Evolutionary conservation across 225 moss, liverwort and hornwort species (phyloP).

Genomic region (Pseudisothecium myosuroides): DNA sequence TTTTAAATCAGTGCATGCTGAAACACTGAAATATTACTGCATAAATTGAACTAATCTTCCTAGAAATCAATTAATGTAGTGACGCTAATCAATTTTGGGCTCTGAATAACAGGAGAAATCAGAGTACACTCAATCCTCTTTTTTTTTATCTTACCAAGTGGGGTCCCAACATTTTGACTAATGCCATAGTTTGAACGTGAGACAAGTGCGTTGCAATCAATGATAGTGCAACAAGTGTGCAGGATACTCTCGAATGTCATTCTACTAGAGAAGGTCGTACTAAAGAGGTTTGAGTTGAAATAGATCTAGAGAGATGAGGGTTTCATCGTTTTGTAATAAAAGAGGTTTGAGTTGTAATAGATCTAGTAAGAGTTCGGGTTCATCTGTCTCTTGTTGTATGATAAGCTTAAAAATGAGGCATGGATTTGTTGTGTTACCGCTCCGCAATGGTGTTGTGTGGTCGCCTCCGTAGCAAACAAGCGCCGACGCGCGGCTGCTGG

Average conservation of each 20-base stretch:
- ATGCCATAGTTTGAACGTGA: not conserved
- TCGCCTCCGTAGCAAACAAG: slow-evolving; percentile 12
- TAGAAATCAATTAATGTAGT: not conserved
- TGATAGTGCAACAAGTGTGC: not conserved
- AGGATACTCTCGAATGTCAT: not conserved
- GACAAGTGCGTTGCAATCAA: not conserved
- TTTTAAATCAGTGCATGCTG: not conserved
- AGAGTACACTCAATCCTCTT: not conserved
- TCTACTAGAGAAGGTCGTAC: not conserved
- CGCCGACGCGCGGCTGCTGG: slow-evolving; percentile 21
- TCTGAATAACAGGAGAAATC: not conserved
- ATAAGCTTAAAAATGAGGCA: not conserved
- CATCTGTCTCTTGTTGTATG: not conserved
- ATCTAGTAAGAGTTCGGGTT: not conserved
- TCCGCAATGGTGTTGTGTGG: not conserved
- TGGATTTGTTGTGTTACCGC: not conserved
- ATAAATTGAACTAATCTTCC: not conserved
- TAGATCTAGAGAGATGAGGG: not conserved
- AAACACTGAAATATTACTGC: not conserved
- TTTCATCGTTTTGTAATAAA: not conserved
- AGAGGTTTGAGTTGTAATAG: not conserved
- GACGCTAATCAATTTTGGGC: not conserved
- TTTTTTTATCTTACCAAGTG: not conserved
- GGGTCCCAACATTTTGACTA: not conserved
- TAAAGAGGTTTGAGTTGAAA: not conserved